Base-by-base conservation (phyloP, 2,329 filamentous ascomycete species). In the Proliferodiscus dingleyae region DNA sequence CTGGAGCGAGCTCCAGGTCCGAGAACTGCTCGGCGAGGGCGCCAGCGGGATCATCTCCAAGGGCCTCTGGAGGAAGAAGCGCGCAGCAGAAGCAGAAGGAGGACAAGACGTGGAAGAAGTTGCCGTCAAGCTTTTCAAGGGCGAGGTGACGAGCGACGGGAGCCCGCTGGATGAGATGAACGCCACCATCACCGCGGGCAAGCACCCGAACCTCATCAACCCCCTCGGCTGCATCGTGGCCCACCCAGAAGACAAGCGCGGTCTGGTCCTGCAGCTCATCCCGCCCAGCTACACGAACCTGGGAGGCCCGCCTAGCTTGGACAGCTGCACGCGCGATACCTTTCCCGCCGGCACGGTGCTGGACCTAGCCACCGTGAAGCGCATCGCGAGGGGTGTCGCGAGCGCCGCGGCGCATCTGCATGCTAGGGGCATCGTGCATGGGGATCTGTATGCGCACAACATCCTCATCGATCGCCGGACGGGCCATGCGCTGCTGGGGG, bases 121-220 rank as follows among this genome's bases (percentile, higher is more conserved):
- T 1, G 71, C 71, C 2, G 64, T 75, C 57, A 74, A 74, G 53
- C 58, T 74, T 5, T 75, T 75, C 61, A 68, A 67, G 32, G 71
- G 71, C n/a, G 61, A 65, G 7, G 60, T 72, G 9, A 71, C 71
- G 7, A 71, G 66, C 51, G 71, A 74, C 49, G 71, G 72, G 11
- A 68, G 66, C 4, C 71, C 72, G 0, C 57, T 63, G n/a, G 71
- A 74, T 53, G 72, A 75, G 57, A 70, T 75, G 69, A 63, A 64
- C 8, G 71, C 71, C 2, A 71, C 66, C 46, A 65, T 74, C 40
- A 62, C 64, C 1, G 72, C 72, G 0, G 72, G 71, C 9, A 64
- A 64, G 29, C 72, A 75, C 52, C 61, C 64, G 15, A 70, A 71
- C 50, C 66, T 75, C 36, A 71, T 73, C 46, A 63, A 66, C 41